Conservation (phyloP, 2,329 filamentous ascomycete genomes). For the Fusarium fujikuroi region DNA sequence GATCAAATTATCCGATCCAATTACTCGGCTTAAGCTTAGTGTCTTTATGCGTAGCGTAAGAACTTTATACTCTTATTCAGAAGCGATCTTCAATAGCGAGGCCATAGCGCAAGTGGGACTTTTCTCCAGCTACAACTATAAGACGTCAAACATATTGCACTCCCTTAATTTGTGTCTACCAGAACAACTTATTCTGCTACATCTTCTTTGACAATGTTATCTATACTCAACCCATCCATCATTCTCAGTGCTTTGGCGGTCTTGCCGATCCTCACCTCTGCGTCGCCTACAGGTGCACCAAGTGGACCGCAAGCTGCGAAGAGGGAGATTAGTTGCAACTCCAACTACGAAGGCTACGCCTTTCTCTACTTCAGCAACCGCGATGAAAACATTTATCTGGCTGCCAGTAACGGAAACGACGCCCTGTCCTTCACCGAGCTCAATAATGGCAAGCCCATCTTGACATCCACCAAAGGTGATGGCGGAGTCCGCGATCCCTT, state of each 20-base stretch:
- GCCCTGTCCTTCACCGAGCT: not conserved
- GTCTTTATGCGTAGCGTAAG: not conserved
- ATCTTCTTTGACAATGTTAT: not conserved
- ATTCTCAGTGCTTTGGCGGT: not conserved
- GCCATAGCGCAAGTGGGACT: not conserved
- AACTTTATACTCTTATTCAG: not conserved
- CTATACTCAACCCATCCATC: rapidly evolving
- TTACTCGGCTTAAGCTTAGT: not conserved
- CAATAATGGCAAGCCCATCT: not conserved
- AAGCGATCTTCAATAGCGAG: not conserved
- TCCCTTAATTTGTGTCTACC: too few species aligned
- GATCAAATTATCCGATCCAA: not conserved
- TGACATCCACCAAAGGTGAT: not conserved
- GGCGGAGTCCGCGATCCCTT: slow-evolving; percentile 13
- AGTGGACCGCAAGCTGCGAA: rapidly evolving
- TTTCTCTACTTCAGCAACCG: slow-evolving; percentile 11
- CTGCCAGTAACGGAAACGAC: not conserved
- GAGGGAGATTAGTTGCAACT: not conserved
- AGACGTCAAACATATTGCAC: not conserved
- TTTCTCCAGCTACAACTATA: not conserved
- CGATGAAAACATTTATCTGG: slow-evolving; percentile 6
- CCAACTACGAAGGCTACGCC: not conserved
- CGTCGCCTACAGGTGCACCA: not conserved
- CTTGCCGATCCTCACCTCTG: not conserved
- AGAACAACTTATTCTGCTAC: rapidly evolving